Evolutionary conservation across 495 filamentous ascomycete species (phyloP).

Genomic region (Jackrogersella multiformis): DNA sequence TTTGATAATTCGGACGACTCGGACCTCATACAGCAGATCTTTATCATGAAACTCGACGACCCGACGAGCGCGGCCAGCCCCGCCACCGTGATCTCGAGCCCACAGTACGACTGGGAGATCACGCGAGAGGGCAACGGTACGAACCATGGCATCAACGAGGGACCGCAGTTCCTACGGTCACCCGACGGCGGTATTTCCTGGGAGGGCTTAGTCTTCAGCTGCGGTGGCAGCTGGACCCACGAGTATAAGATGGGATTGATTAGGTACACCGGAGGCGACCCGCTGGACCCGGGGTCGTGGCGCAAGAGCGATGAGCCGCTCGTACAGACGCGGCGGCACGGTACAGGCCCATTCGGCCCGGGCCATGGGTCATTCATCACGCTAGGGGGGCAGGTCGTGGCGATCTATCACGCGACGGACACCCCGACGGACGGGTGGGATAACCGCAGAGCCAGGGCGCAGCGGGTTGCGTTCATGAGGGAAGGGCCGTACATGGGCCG

Average conservation of each 20-base stretch:
- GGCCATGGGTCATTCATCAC: conserved; percentile 44
- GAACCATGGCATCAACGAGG: conserved; percentile 46
- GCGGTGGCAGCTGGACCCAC: conserved; percentile 46
- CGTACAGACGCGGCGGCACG: conserved; percentile 33
- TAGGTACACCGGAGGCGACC: conserved; percentile 42
- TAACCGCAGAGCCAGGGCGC: conserved; percentile 41
- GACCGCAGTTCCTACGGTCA: conserved; percentile 44
- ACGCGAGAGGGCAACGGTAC: conserved; percentile 40
- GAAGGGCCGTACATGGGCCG: conserved; percentile 47
- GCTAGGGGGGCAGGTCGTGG: conserved; percentile 36
- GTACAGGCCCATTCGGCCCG: conserved; percentile 39
- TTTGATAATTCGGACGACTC: conserved; percentile 26
- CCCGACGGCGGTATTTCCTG: conserved; percentile 40
- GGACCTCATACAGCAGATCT: conserved; percentile 42
- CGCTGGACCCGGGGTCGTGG: conserved; percentile 42
- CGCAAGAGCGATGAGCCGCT: conserved; percentile 43
- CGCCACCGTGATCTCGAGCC: conserved; percentile 34
- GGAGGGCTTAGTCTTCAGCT: conserved; percentile 41
- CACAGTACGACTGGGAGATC: conserved; percentile 44
- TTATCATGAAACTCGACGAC: conserved; percentile 39
- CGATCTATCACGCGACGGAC: conserved; percentile 47
- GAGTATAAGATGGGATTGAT: conserved; percentile 49
- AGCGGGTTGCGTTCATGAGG: conserved; percentile 39
- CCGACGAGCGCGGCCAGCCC: conserved; percentile 35
- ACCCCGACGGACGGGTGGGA: conserved; percentile 44